A percentile compares a stretch with the other conserved stretches of the same genome.
phyloP scores from a whole-genome alignment of 202 grass and related monocot genomes.

The Zoysia matrella region DNA sequence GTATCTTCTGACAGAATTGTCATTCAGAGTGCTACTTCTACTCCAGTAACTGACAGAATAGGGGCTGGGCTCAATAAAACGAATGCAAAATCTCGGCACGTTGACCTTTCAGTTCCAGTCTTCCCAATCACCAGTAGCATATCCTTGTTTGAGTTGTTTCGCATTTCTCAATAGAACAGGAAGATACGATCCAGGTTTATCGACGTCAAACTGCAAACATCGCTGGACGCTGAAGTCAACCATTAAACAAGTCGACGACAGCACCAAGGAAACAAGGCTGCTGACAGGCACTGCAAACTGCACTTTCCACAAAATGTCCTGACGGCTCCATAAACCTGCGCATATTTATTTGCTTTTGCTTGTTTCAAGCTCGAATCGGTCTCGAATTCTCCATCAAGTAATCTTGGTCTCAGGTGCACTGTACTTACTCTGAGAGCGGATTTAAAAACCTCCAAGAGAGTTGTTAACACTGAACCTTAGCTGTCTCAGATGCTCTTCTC shows the following conservation, averaged over 20 bases:
- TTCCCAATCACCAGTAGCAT: conserved; percentile 17
- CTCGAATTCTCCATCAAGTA: conserved; percentile 39
- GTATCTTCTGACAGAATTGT: neutral
- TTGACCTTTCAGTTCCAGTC: conserved; percentile 14
- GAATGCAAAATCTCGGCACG: conserved; percentile 8
- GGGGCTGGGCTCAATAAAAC: conserved; percentile 24
- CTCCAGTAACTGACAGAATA: neutral
- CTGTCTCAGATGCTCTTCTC: conserved; percentile 25
- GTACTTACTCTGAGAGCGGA: conserved; percentile 22
- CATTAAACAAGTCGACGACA: conserved; percentile 39
- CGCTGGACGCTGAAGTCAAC: conserved; percentile 30
- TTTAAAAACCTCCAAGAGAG: conserved; percentile 27
- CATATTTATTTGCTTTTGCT: neutral
- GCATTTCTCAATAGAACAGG: neutral
- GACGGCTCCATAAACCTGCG: neutral
- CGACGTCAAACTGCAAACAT: conserved; percentile 15
- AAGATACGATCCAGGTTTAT: conserved; percentile 22
- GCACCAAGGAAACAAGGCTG: conserved; percentile 11
- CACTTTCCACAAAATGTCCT: conserved; percentile 38
- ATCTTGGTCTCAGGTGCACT: conserved; percentile 26
- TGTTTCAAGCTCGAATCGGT: conserved; percentile 8
- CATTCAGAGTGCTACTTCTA: neutral
- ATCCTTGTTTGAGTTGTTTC: neutral
- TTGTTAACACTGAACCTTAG: conserved; percentile 15
- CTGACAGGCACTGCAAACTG: conserved; percentile 30